Conservation (phyloP, 768 basidiomycete species). For the Termitomyces sp. region DNA sequence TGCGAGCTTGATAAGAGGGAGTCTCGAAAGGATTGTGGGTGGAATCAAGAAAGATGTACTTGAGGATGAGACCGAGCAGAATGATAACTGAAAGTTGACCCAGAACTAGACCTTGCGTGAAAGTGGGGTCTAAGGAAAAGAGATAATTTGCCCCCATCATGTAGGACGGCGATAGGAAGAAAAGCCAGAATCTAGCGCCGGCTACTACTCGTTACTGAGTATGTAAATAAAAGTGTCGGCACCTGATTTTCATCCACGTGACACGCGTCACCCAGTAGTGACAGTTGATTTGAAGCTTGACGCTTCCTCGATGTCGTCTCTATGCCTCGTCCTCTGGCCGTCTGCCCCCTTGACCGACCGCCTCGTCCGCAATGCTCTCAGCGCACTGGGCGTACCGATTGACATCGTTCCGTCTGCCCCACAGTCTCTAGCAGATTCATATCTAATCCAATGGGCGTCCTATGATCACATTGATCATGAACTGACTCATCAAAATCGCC, state of each 20-base stretch:
- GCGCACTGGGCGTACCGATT: slow-evolving; percentile 22
- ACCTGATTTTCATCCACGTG: slow-evolving; percentile 15
- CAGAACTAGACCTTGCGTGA: slow-evolving; percentile 91
- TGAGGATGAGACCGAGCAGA: slow-evolving; percentile 77
- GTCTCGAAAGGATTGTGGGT: slow-evolving; percentile 54
- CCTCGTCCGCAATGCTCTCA: slow-evolving; percentile 43
- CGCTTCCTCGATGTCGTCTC: slow-evolving; percentile 4
- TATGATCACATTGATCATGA: slow-evolving; percentile 87
- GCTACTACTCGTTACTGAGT: too few relatives aligned
- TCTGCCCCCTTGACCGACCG: slow-evolving; percentile 46
- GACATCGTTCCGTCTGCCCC: slow-evolving; percentile 22
- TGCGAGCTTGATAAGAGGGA: slow-evolving; percentile 58
- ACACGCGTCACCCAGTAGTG: slow-evolving; percentile 2
- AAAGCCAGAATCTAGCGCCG: neutral
- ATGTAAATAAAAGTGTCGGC: neutral
- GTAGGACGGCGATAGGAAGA: slow-evolving; percentile 9
- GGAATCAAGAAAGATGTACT: slow-evolving; percentile 93
- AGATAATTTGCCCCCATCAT: slow-evolving; percentile 57
- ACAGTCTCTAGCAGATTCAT: slow-evolving; percentile 8
- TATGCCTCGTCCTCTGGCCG: slow-evolving; percentile 43
- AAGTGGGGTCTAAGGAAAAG: slow-evolving; percentile 80
- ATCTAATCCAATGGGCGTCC: slow-evolving; percentile 76
- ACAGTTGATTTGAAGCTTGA: too few relatives aligned
- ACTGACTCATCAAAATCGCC: slow-evolving; percentile 52
- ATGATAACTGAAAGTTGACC: slow-evolving; percentile 89